Percentiles rank a stretch among this genome's conserved stretches.
Conservation (phyloP, 164 flowering plant species). For the Euptelea pleiosperma region DNA sequence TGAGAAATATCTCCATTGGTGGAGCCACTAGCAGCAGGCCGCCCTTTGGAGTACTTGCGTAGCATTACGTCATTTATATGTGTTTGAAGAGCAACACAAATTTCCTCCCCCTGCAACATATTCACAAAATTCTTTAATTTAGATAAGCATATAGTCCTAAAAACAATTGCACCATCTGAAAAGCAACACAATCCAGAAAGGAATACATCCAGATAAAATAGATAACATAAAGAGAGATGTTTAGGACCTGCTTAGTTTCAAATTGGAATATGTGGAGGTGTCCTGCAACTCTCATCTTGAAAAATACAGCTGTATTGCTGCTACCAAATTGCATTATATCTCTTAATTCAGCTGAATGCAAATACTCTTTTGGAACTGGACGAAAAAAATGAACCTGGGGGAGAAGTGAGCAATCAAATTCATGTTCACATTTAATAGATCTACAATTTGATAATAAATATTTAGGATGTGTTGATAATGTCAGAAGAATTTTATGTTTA, state of each 20-base stretch:
- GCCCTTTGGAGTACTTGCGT: constrained; percentile 94
- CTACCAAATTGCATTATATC: constrained; percentile 99
- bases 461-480: neutral
- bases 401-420: constrained; percentile 9
- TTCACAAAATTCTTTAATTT: neutral
- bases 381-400: constrained; percentile 98
- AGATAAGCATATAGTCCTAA: neutral
- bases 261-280: constrained; percentile 97
- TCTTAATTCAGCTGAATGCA: constrained; percentile 97
- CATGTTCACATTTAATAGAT: neutral
- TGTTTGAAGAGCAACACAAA: constrained; percentile 98
- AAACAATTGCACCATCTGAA: neutral
- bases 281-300: constrained; percentile 99
- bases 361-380: constrained; percentile 97
- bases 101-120: constrained; percentile 84
- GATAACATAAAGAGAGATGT: neutral
- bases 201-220: neutral
- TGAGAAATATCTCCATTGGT: constrained; percentile 59
- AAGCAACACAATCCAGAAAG: neutral
- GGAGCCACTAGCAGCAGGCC: constrained; percentile 58
- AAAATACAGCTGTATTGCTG: constrained; percentile 97
- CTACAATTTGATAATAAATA: neutral
- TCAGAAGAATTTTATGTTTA: neutral
- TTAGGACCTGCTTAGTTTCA: constrained; percentile 99
- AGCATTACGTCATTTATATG: constrained; percentile 99